These are phyloP conservation scores for Aegilops sharonensis DNA, from an alignment of 176 grass and related monocot species.

Conservation along the genomic window DNA sequence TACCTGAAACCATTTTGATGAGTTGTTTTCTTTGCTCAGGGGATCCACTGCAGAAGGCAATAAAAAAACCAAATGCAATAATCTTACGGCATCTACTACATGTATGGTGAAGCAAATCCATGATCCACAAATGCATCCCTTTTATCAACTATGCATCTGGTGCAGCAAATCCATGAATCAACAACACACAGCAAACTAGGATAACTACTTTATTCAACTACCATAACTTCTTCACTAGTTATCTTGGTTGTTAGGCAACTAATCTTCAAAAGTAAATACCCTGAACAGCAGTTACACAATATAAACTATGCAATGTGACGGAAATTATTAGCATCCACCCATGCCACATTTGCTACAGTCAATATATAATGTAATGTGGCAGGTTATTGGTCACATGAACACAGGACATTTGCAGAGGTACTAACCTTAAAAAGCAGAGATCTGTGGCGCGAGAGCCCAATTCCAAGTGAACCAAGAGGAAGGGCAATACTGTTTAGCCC, in stretches of 20 bases:
- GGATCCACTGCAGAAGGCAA: not conserved
- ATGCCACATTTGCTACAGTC: not conserved
- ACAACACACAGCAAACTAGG: constrained; percentile 10
- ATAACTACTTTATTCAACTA: not conserved
- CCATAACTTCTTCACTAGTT: not conserved
- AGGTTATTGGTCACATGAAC: constrained; percentile 6
- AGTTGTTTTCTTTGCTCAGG: constrained; percentile 15
- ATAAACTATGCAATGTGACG: not conserved
- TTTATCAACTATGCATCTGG: not conserved
- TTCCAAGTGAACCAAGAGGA: constrained; percentile 67
- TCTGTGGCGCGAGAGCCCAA: constrained; percentile 84
- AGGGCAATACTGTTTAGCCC: constrained; percentile 61
- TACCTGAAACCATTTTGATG: constrained; percentile 61
- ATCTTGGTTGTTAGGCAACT: constrained; percentile 6
- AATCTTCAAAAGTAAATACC: not conserved
- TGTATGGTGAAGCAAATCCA: not conserved
- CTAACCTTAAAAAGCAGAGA: constrained; percentile 97
- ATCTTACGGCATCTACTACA: not conserved
- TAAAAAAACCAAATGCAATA: not conserved
- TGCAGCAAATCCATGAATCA: not conserved
- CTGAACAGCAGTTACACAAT: not conserved
- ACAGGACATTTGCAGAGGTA: not conserved
- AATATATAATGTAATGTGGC: not conserved
- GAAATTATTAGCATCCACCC: not conserved
- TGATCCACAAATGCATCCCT: not conserved